Percentiles rank a stretch among this genome's conserved stretches.
Conservation (phyloP, 176 grass and related monocot species). For the Elaeis guineensis region DNA sequence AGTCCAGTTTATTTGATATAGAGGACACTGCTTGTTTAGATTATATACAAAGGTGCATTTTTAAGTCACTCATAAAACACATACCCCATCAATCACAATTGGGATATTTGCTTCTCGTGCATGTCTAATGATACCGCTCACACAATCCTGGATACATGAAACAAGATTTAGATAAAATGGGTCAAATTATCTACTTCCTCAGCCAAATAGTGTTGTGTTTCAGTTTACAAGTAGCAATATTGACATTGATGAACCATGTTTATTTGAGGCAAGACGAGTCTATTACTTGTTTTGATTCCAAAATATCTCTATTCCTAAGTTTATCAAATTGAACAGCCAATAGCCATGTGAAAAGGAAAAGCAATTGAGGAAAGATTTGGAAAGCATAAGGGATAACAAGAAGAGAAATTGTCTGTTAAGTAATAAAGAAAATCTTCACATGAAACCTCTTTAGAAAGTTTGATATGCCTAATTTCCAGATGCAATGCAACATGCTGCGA, state of each 20-base stretch:
- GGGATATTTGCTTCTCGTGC: slow-evolving; percentile 52
- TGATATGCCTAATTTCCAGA: no score
- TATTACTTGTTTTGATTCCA: no score
- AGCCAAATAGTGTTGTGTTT: neutral
- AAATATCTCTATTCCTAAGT: no score
- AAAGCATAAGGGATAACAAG: no score
- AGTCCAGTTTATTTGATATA: no score
- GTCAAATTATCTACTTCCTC: neutral
- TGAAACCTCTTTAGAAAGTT: no score
- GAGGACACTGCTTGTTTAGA: no score
- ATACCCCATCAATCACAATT: slow-evolving; percentile 82
- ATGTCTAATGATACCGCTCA: slow-evolving; percentile 67
- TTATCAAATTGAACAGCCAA: slow-evolving; percentile 9
- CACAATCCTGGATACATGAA: slow-evolving; percentile 62
- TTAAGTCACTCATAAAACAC: slow-evolving; percentile 8
- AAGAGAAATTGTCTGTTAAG: no score
- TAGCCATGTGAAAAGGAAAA: slow-evolving; percentile 71
- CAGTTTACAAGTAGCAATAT: neutral
- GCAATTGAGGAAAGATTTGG: slow-evolving; percentile 11
- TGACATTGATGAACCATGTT: no score
- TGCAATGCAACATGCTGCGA: no score
- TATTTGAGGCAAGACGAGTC: no score
- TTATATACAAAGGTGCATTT: neutral
- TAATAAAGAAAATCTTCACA: no score
- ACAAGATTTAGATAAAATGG: neutral